Percentiles rank a stretch among this genome's conserved stretches.
Conservation (phyloP, 208 protist genomes). For the Acanthamoeba rhysodes region DNA sequence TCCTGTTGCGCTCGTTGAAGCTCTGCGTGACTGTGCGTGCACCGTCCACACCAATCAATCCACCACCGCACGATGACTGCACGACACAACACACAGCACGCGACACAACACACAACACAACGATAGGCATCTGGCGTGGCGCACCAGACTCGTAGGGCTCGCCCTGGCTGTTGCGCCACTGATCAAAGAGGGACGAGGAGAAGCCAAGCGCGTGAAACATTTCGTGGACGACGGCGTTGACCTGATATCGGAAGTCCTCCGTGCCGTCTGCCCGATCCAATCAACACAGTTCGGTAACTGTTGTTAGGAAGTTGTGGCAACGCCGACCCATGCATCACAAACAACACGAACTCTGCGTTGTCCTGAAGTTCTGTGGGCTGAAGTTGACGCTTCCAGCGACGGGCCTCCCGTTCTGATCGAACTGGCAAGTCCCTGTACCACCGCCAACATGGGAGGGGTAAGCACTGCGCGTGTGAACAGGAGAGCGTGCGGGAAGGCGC, state of each 20-base stretch:
- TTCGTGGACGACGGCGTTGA: conserved; percentile 64
- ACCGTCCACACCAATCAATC: background rate
- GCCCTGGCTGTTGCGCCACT: background rate
- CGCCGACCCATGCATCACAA: background rate
- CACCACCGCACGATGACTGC: background rate
- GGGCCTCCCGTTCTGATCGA: background rate
- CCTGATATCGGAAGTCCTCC: conserved; percentile 2
- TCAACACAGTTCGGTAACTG: background rate
- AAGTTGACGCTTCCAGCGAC: background rate
- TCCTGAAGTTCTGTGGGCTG: background rate
- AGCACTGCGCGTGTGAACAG: background rate
- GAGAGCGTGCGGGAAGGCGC: background rate
- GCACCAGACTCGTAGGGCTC: background rate
- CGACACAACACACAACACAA: too few species aligned
- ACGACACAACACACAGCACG: background rate
- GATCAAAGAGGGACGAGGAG: background rate
- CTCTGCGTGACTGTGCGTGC: background rate
- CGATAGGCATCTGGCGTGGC: too few species aligned
- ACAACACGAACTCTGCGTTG: background rate
- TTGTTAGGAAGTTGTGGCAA: background rate
- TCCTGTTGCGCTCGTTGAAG: background rate
- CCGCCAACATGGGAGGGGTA: background rate
- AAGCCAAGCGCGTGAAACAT: conserved; percentile 61
- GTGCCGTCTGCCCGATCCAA: background rate
- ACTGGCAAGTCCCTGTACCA: background rate